Conservation (phyloP, 2,329 filamentous ascomycete genomes). For the Furcasterigmium furcatum region DNA sequence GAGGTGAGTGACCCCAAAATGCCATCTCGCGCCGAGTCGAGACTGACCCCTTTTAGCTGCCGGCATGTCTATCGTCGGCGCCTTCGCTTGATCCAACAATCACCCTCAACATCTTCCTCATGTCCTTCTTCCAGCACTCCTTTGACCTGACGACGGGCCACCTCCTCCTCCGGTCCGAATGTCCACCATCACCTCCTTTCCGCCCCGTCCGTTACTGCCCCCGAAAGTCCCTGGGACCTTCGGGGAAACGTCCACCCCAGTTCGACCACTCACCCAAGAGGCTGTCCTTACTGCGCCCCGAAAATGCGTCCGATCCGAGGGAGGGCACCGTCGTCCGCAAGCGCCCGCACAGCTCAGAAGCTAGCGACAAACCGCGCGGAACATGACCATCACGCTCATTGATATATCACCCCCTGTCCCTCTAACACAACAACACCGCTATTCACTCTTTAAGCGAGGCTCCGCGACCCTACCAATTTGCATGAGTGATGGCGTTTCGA, state of each 20-base stretch:
- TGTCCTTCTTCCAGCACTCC: background rate
- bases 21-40: background rate
- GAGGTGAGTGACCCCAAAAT: slow-evolving; percentile 39
- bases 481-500: background rate
- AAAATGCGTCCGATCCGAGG: background rate
- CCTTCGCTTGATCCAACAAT: slow-evolving; percentile 30
- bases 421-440: background rate
- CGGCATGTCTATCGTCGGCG: slow-evolving; percentile 44
- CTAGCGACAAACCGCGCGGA: no score
- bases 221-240: no score
- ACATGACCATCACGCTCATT: background rate
- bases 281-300: background rate
- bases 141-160: no score
- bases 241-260: no score
- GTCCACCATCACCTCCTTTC: no score
- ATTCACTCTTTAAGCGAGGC: background rate
- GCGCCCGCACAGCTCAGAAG: background rate
- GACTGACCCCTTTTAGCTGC: slow-evolving; percentile 24
- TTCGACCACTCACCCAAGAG: background rate
- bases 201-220: no score
- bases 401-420: background rate
- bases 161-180: no score
- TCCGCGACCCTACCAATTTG: background rate
- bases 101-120: background rate
- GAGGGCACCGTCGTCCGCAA: background rate